Base-by-base conservation (phyloP, 164 flowering plant genomes). In the Euptelea pleiosperma region DNA sequence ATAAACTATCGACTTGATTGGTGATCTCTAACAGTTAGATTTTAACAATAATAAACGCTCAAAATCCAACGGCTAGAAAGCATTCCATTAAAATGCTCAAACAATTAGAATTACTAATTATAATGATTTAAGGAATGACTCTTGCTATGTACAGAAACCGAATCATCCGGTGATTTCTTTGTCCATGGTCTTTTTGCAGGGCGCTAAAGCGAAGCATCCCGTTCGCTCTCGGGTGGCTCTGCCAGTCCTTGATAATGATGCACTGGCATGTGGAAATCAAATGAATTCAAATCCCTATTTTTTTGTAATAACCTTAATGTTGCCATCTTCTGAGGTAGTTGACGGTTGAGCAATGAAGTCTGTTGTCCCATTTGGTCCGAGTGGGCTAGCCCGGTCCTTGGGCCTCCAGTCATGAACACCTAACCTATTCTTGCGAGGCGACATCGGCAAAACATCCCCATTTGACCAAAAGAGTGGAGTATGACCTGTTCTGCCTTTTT, bases 321-420 rank as follows among this genome's bases (percentile, higher is more conserved):
- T 69, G 62, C 58, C 55, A 43, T 79, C 83, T 51, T 80, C 83
- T 8, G 61, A 35, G 25, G 68, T 55, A 3, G 47, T 40, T 3
- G 65, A 63, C 41, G 61, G 75, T 50, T 79, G 86, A 11, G 78
- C 62, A 29, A 74, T 37, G 60, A 52, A 64, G 9, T 79, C 86
- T 3, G 77, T 68, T 67, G 77, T 88, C 53, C 86, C 95, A 67
- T 83, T 90, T 12, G 82, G 83, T 29, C 91, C 98, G 55, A 84
- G 77, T 6, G 86, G 82, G 67, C 87, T 83, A 14, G 84, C 90
- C 45, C 87, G 75, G 70, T 86, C 91, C 64, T 73, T 75, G 36
- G 56, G 40, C 66, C 74, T 84, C 57, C 90, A 41, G 34, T 87
- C 89, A 29, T 85, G 89, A 40, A 73, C 54, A 1, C 66, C 77